Evolutionary conservation across 2,329 filamentous ascomycete species (phyloP).

Genomic region (Tricladium varicosporioides): DNA sequence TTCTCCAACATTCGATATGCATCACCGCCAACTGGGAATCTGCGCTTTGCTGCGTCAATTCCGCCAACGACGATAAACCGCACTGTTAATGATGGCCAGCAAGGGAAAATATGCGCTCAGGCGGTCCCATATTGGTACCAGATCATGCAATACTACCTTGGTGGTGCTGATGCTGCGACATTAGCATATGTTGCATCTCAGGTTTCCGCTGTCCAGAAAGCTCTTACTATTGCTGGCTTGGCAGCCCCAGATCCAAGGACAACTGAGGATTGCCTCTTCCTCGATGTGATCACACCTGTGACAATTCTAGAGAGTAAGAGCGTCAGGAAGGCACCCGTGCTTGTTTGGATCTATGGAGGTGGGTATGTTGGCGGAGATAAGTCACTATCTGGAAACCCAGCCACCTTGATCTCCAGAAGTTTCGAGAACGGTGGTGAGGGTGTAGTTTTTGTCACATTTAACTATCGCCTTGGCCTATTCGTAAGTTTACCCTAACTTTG

Average conservation of each 20-base stretch:
- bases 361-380: slow-evolving; percentile 45
- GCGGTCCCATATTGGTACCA: slow-evolving; percentile 27
- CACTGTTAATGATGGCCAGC: slow-evolving; percentile 32
- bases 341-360: slow-evolving; percentile 51
- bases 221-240: slow-evolving; percentile 10
- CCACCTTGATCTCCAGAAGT: slow-evolving; percentile 37
- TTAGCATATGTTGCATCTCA: slow-evolving; percentile 8
- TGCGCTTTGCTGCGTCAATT: slow-evolving; percentile 42
- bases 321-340: slow-evolving; percentile 38
- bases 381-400: slow-evolving; percentile 36
- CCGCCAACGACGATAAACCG: slow-evolving; percentile 28
- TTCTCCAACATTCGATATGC: slow-evolving; percentile 43
- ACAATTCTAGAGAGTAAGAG: slow-evolving; percentile 27
- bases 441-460: slow-evolving; percentile 36
- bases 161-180: slow-evolving; percentile 9
- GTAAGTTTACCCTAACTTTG: slow-evolving; percentile 19
- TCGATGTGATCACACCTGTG: slow-evolving; percentile 43
- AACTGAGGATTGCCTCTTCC: slow-evolving; percentile 44
- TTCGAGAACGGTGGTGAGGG: slow-evolving; percentile 36
- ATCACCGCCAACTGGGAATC: slow-evolving; percentile 38
- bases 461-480: slow-evolving; percentile 36
- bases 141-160: slow-evolving; percentile 22
- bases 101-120: slow-evolving; percentile 37
- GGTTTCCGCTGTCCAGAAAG: background rate
- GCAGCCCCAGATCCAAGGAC: slow-evolving; percentile 15